Evolutionary conservation across 352 stramenopile species (phyloP).

Genomic region (Pythium apleroticum): DNA sequence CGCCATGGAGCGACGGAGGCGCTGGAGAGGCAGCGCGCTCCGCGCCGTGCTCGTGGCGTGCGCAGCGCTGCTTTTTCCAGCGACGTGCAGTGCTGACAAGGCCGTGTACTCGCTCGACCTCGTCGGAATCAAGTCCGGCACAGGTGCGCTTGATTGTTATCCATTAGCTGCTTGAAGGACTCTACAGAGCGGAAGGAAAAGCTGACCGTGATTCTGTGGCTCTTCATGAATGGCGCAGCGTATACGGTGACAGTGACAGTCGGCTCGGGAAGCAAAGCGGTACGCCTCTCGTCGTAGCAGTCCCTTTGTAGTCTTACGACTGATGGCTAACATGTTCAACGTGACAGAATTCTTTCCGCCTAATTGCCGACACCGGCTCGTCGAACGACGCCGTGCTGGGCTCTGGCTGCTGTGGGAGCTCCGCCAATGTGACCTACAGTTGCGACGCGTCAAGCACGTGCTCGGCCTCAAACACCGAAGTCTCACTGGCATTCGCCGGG

Average conservation of each 20-base stretch:
- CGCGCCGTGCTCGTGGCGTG: neutral
- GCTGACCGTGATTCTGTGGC: neutral
- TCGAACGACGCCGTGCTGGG: constrained; percentile 77
- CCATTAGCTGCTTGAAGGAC: neutral
- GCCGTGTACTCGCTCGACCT: constrained; percentile 37
- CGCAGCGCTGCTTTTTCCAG: constrained; percentile 2
- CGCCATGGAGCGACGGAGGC: constrained; percentile 6
- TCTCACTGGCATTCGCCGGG: constrained; percentile 57
- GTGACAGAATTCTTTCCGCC: constrained; percentile 61
- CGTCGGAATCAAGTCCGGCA: constrained; percentile 35
- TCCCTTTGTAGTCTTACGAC: neutral
- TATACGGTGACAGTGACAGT: constrained; percentile 37
- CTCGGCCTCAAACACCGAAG: constrained; percentile 20
- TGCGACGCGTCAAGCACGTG: constrained; percentile 72
- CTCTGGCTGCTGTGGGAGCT: constrained; percentile 50
- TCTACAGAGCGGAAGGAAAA: neutral
- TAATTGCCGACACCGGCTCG: constrained; percentile 85
- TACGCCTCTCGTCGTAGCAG: neutral
- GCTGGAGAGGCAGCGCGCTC: neutral
- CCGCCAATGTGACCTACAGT: constrained; percentile 53
- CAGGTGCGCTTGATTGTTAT: constrained; percentile 19
- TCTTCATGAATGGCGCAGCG: constrained; percentile 15
- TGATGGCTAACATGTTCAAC: neutral
- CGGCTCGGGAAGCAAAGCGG: constrained; percentile 22
- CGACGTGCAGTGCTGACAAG: constrained; percentile 21